phyloP scores from a whole-genome alignment of 2,329 filamentous ascomycete genomes.

The Pseudogymnoascus sp. region DNA sequence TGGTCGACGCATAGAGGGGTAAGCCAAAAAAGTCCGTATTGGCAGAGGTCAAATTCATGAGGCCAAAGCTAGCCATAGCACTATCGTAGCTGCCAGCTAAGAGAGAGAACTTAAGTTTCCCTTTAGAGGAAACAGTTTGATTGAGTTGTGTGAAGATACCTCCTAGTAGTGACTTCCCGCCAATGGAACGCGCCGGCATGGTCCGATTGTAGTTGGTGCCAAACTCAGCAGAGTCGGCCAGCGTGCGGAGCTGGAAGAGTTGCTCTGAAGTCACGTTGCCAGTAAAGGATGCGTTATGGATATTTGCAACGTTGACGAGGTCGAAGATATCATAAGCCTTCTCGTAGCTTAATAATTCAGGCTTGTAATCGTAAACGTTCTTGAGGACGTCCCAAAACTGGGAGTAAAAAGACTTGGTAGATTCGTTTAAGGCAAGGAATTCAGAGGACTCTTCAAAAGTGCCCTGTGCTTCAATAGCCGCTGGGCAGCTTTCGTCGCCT shows the following conservation, averaged over 20 bases:
- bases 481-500: conserved; percentile 23
- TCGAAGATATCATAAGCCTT: conserved; percentile 25
- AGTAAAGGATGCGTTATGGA: conserved; percentile 20
- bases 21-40: neutral
- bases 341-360: conserved; percentile 17
- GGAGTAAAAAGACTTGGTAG: conserved; percentile 23
- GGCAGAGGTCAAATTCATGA: neutral
- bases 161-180: conserved; percentile 17
- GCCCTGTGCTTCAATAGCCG: conserved; percentile 10
- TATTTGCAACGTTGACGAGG: conserved; percentile 20
- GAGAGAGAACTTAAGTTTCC: conserved; percentile 20
- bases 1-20: neutral
- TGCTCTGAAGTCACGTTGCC: conserved; percentile 9
- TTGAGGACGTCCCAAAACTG: conserved; percentile 20
- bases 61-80: neutral
- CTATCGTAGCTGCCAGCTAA: conserved; percentile 23
- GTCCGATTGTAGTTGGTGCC: neutral
- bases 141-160: conserved; percentile 20
- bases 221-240: neutral
- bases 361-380: conserved; percentile 17
- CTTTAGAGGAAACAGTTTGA: conserved; percentile 17
- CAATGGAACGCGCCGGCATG: neutral
- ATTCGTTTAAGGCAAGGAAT: conserved; percentile 16
- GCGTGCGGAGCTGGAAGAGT: neutral
- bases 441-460: conserved; percentile 16